Base-by-base conservation (phyloP, 2,329 filamentous ascomycete species). In the Ustulina deusta region DNA sequence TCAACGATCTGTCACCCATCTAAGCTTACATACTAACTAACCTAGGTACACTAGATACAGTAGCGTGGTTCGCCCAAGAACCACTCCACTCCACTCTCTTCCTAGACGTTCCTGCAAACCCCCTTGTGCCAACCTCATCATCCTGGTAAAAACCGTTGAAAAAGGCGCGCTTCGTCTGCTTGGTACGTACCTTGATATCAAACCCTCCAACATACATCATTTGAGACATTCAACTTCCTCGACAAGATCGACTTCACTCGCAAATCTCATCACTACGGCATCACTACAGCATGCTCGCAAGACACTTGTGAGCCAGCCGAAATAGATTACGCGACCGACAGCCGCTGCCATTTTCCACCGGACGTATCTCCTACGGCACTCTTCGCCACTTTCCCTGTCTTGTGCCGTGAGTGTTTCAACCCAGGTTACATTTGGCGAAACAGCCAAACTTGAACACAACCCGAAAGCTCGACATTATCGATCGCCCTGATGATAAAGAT, bases 161-260 rank as follows among this genome's bases (percentile, higher is more conserved):
- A 70, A 70, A 64, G 65, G 60, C 55, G 61, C 57, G 63, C 63
- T 63, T 69, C 65, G 56, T 65, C 63, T 61, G 46, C 40, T 27
- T 25, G 61, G 67, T 72, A 71, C 69, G 69, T 70, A 72, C 62
- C 62, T 67, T 69, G 63, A 72, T 71, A 72, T 72, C 69, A 70
- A 69, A 67, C 63, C 57, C 56, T 49, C 54, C 48, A 25, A 49
- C 46, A 29, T 49, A 57, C 58, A 63, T 64, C 63, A 62, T 51
- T 59, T 54, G 55, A 27, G 34, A 62, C 44, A 49, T 54, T 68
- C 52, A 62, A 67, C 56, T 60, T 57, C 25, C 38, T 62, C 56
- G 52, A 62, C 36, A 51, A 49, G 22, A 57, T 29, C 42, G 17
- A 56, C 40, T 25, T 52, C 59, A 66, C 63, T 52, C n/a, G 52